phyloP scores from a whole-genome alignment of 495 filamentous ascomycete species.

The Aspergillus nidulans region DNA sequence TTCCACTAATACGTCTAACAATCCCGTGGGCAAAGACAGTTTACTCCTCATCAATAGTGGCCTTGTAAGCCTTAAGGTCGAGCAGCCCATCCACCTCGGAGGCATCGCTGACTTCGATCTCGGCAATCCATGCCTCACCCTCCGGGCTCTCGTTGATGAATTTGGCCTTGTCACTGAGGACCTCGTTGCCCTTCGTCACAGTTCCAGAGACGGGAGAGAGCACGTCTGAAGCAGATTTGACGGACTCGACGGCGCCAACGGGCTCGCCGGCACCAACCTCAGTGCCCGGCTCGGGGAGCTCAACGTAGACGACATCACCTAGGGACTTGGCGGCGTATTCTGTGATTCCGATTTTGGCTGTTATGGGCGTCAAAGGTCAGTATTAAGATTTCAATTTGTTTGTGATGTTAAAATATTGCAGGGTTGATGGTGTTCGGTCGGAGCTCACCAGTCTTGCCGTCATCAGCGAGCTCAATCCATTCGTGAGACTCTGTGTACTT shows the following conservation, averaged over 20 bases:
- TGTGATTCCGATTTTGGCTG: slow-evolving; percentile 82
- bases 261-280: slow-evolving; percentile 66
- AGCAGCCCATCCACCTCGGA: slow-evolving; percentile 72
- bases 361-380: not conserved
- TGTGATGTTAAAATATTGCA: not conserved
- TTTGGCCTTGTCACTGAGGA: slow-evolving; percentile 77
- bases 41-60: slow-evolving; percentile 55
- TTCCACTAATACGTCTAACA: not conserved
- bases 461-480: slow-evolving; percentile 83
- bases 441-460: slow-evolving; percentile 53
- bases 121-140: slow-evolving; percentile 88
- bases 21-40: too few species aligned
- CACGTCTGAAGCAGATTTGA: slow-evolving; percentile 96
- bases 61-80: slow-evolving; percentile 66
- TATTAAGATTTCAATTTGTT: not conserved
- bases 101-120: slow-evolving; percentile 66
- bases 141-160: slow-evolving; percentile 82
- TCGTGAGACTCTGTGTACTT: slow-evolving; percentile 97
- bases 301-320: slow-evolving; percentile 95
- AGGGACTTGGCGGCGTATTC: slow-evolving; percentile 84
- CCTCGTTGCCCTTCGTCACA: slow-evolving; percentile 64
- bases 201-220: slow-evolving; percentile 78
- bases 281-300: slow-evolving; percentile 68
- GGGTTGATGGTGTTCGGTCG: not conserved
- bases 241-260: slow-evolving; percentile 92